Conservation (phyloP, 2,329 filamentous ascomycete genomes). For the Raffaelea arxii region DNA sequence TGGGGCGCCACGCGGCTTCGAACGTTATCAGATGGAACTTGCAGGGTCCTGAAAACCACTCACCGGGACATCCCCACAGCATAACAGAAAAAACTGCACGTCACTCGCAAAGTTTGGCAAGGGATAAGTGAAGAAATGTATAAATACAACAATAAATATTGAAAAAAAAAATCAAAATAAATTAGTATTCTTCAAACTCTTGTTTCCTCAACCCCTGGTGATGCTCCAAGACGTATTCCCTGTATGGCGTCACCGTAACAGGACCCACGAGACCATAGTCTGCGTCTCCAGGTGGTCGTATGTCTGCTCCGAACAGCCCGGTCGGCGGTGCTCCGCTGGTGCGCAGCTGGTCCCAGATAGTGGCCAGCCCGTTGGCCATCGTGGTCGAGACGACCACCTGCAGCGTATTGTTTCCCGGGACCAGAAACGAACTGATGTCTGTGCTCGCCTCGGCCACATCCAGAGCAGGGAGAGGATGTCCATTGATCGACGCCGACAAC, state of each 20-base stretch:
- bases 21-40: too few species aligned
- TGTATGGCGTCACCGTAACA: slow-evolving; percentile 2
- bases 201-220: too few species aligned
- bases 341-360: slow-evolving; percentile 4
- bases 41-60: too few species aligned
- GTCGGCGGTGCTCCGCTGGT: not conserved
- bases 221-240: too few species aligned
- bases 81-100: too few species aligned
- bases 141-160: too few species aligned
- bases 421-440: slow-evolving; percentile 4
- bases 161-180: too few species aligned
- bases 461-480: slow-evolving; percentile 2
- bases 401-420: slow-evolving; percentile 3
- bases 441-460: slow-evolving; percentile 4
- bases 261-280: slow-evolving; percentile 3
- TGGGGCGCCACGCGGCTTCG: too few species aligned
- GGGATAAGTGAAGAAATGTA: too few species aligned
- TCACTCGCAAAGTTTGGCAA: too few species aligned
- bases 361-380: slow-evolving; percentile 4
- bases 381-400: slow-evolving; percentile 5
- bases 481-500: slow-evolving; percentile 3
- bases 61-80: too few species aligned
- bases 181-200: too few species aligned
- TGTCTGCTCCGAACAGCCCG: slow-evolving; percentile 2
- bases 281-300: not conserved